A percentile compares a stretch with the other conserved stretches of the same genome.
Evolutionary conservation across 371 early-diverging fungal species (phyloP).

Genomic region (Homolaphlyctis polyrhiza): DNA sequence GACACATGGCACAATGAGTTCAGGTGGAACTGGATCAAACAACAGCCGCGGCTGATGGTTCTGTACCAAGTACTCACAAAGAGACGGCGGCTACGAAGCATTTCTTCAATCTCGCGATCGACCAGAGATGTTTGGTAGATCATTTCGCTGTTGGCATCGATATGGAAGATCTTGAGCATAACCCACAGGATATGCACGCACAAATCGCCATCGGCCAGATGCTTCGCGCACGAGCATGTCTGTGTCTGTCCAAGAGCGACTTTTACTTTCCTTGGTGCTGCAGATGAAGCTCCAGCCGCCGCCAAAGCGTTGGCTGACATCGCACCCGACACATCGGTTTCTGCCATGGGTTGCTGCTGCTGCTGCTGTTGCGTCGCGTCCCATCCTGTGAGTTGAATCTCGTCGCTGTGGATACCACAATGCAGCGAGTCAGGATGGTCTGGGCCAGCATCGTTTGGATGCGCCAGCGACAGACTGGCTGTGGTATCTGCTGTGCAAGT

Average conservation of each 20-base stretch:
- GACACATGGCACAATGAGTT: no score
- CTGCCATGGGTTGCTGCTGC: no score
- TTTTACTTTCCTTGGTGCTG: conserved; percentile 20
- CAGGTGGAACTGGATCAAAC: no score
- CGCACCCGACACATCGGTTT: not conserved
- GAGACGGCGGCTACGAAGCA: conserved; percentile 12
- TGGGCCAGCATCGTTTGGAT: not conserved
- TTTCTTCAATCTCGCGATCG: conserved; percentile 33
- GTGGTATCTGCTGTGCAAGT: not conserved
- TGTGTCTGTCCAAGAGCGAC: conserved; percentile 33
- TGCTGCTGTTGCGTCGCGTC: no score
- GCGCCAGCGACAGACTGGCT: not conserved
- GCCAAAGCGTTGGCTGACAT: not conserved
- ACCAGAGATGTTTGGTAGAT: conserved; percentile 32
- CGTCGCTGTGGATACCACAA: not conserved
- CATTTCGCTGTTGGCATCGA: conserved; percentile 23
- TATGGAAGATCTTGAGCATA: conserved; percentile 36
- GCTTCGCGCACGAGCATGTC: conserved; percentile 27
- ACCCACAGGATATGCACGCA: conserved; percentile 42
- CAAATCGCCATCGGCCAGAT: conserved; percentile 21
- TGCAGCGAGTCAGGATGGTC: not conserved
- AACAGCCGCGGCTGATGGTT: no score
- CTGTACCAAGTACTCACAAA: no score
- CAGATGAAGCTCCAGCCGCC: not conserved
- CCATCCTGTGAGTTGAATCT: not conserved